Evolutionary conservation across 768 basidiomycete genomes (phyloP), one percentile per base, ranked within the genome.

Genomic region (Leccinum uliginosum): DNA sequence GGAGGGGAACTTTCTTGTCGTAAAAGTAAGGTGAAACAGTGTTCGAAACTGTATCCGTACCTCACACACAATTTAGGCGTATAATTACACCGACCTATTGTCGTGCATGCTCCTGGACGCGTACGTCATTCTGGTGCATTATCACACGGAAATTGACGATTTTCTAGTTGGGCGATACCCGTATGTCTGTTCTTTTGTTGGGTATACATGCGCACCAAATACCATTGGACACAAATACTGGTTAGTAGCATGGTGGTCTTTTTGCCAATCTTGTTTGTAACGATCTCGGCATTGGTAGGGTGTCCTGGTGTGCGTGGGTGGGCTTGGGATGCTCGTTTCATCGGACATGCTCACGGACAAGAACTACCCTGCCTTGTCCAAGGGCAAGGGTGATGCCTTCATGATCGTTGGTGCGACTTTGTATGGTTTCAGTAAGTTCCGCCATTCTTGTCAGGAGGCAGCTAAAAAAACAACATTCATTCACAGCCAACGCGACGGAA

Each of bases 31-130:
- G 19, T 26, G 0, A 15, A 30, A 48, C 30, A 19, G 3, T 7
- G 4, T 27, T 47, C 21, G 15, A 14, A 6, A 14, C 24, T 27
- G 24, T 21, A 26, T 19, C 7, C 4, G 9, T 26, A 34, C 44
- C 47, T 62, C 27, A 62, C 55, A 5, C 10, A 15, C 47, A 47
- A 11, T 32, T 21, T 54, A 87, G 83, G 89, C 91, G 17, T 93
- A 88, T 67, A 80, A 91, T 74, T 93, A 89, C 75, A 93, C 92
- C 32, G 90, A 89, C 62, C 74, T 94, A 3, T 75, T 94, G 47
- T 93, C 92, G 1, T 91, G 89, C 71, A 93, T 93, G 89, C 81
- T 94, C n/a, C 84, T 94, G 48, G 91, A 93, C 65, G 90, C 91
- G 83, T 90, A 68, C 59, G 84, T 65, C 34, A 32, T 26, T 46